Evolutionary conservation across 2,329 filamentous ascomycete species (phyloP), one percentile per base, ranked within the genome.

Genomic region (Aspergillus texensis): DNA sequence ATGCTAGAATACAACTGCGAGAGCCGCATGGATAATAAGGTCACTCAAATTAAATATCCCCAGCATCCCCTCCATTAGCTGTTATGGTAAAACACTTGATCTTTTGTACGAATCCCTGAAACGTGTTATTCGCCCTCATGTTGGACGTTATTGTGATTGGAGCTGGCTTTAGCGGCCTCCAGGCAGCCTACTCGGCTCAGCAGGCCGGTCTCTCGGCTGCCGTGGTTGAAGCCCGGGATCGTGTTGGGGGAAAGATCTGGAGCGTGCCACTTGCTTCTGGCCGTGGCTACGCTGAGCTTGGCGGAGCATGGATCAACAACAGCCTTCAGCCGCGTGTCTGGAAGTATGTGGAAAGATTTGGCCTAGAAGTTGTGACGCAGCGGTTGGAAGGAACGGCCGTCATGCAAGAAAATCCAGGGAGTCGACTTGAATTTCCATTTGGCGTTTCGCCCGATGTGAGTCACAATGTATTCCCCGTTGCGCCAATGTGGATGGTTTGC

Each of bases 231-330:
- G 79, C 79, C 6, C 67, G 78, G 9, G 73, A 80, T 63, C 75
- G 80, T 2, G 77, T 81, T 2, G 79, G 79, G 6, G 80, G 80
- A 2, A 80, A 79, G 64, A 76, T 71, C 0, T 78, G 71, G 70
- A 74, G 67, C 10, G 56, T 65, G 14, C 66, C 67, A 9, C 57
- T 68, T 9, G 64, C 66, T 14, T 61, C 65, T 11, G 68, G 68
- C 1, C 61, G 68, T n/a, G 70, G 71, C 14, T 63, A 67, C 19
- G 69, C 70, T 4, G 76, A 78, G 19, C 50, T 77, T 2, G 75
- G 75, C 5, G 76, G 71, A 9, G 75, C 74, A 6, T 78, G 76
- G 76, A 72, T 75, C 59, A 78, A 77, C 55, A 72, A 74, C 48
- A 75, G 64, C 16, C 74, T 67, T n/a, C 77, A 76, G 52, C 67